Percentiles rank a stretch among this genome's conserved stretches.
Conservation (phyloP, 2,329 filamentous ascomycete species). For the Penicillium griseofulvum region DNA sequence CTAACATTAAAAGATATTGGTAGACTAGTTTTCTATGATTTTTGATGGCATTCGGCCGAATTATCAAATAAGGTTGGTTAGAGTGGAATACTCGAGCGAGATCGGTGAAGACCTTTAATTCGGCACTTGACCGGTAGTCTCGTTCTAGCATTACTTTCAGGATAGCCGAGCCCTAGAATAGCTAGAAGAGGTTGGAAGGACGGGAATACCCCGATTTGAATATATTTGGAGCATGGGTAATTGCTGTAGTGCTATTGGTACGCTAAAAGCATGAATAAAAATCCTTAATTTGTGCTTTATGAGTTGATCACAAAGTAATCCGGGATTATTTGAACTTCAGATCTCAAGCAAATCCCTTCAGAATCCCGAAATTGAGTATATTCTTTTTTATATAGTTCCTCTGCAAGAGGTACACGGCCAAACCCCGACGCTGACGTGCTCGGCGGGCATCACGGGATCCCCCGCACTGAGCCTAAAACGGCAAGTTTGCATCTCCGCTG, state of each 20-base stretch:
- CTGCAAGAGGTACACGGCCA: slow-evolving; percentile 5
- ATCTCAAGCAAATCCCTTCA: background rate
- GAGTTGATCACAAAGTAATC: background rate
- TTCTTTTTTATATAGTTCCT: background rate
- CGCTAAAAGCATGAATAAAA: background rate
- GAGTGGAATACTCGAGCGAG: background rate
- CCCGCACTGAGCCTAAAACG: slow-evolving; percentile 25
- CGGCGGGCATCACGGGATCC: slow-evolving; percentile 29
- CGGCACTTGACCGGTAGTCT: slow-evolving; percentile 7
- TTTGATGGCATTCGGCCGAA: slow-evolving; percentile 1
- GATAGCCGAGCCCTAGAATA: background rate
- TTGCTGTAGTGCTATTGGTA: slow-evolving; percentile 9
- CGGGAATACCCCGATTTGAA: background rate
- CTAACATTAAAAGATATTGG: background rate
- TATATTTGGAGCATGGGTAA: slow-evolving; percentile 1
- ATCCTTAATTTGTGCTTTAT: background rate
- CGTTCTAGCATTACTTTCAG: background rate
- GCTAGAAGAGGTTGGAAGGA: background rate
- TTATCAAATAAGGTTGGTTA: background rate
- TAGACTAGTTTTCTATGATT: background rate
- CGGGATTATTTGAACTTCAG: background rate
- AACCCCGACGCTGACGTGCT: slow-evolving; percentile 34
- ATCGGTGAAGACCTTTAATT: background rate
- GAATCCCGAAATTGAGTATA: background rate
- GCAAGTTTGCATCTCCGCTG: slow-evolving; percentile 30